Conservation (phyloP, 225 moss, liverwort and hornwort genomes). For the Marchantia paleacea region DNA sequence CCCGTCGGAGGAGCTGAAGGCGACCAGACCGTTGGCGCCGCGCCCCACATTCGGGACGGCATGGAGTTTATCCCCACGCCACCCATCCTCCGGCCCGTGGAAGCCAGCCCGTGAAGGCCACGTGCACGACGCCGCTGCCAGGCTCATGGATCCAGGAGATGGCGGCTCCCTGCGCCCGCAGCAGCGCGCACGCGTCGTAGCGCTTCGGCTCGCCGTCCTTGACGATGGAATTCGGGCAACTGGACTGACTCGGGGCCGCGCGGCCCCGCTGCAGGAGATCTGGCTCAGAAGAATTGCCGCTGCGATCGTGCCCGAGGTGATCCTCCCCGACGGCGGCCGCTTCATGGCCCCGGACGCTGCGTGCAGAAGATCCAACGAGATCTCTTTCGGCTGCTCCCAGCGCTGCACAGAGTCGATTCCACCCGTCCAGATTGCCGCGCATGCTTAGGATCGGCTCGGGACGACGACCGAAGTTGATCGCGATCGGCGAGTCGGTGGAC, state of each 20-base stretch:
- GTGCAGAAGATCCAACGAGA: background rate
- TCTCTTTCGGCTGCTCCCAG: background rate
- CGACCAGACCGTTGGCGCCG: constrained; percentile 47
- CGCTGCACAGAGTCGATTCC: background rate
- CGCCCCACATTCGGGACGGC: constrained; percentile 36
- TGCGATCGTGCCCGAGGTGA: background rate
- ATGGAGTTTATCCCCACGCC: constrained; percentile 52
- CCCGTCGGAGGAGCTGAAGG: constrained; percentile 27
- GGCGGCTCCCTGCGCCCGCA: background rate
- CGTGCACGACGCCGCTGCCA: background rate
- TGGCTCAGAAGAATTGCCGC: background rate
- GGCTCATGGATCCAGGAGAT: background rate
- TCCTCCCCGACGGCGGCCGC: background rate
- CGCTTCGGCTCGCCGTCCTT: background rate
- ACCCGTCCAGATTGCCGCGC: background rate
- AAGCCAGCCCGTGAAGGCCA: constrained; percentile 33
- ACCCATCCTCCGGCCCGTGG: constrained; percentile 35
- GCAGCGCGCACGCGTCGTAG: background rate
- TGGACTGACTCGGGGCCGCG: background rate
- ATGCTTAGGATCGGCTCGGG: background rate
- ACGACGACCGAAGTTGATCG: background rate
- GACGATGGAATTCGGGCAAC: background rate
- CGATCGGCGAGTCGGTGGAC: background rate
- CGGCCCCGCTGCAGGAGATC: too few relatives aligned
- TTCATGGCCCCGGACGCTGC: background rate